Evolutionary conservation across 2,329 filamentous ascomycete species (phyloP).

Genomic region (Verticillium alfalfae): DNA sequence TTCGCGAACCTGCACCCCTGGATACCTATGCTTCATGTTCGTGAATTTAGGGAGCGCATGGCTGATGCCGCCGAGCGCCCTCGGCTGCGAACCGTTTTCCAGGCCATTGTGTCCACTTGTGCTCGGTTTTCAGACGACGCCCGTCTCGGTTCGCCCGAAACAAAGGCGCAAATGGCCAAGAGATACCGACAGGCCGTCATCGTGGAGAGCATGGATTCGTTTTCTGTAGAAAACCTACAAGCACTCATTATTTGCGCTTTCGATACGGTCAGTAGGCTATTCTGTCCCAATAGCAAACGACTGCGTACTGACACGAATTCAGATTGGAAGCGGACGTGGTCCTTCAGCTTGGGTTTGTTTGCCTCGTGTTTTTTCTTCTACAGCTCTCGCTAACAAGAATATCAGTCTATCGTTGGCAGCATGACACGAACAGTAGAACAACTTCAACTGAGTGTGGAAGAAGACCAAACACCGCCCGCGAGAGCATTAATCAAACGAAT

Average conservation of each 20-base stretch:
- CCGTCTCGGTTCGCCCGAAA: conserved; percentile 16
- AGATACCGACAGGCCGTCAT: conserved; percentile 19
- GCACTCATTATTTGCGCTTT: conserved; percentile 28
- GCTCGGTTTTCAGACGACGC: conserved; percentile 19
- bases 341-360: conserved; percentile 22
- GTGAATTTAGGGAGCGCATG: conserved; percentile 16
- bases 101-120: conserved; percentile 25
- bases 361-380: too few relatives aligned
- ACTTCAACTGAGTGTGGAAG: conserved; percentile 27
- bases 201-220: conserved; percentile 24
- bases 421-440: conserved; percentile 32
- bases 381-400: neutral
- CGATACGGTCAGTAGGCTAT: conserved; percentile 17
- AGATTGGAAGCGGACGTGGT: conserved; percentile 26
- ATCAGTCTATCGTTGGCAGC: conserved; percentile 26
- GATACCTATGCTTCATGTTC: conserved; percentile 28
- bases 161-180: neutral
- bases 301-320: neutral
- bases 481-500: conserved; percentile 27
- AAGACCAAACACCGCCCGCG: conserved; percentile 15
- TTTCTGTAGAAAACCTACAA: conserved; percentile 27
- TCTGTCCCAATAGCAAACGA: neutral
- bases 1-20: conserved; percentile 30
- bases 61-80: conserved; percentile 12
- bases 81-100: conserved; percentile 22